Percentiles rank a stretch among this genome's conserved stretches.
Evolutionary conservation across 2,329 filamentous ascomycete genomes (phyloP).

Genomic region (Neurospora sp.): DNA sequence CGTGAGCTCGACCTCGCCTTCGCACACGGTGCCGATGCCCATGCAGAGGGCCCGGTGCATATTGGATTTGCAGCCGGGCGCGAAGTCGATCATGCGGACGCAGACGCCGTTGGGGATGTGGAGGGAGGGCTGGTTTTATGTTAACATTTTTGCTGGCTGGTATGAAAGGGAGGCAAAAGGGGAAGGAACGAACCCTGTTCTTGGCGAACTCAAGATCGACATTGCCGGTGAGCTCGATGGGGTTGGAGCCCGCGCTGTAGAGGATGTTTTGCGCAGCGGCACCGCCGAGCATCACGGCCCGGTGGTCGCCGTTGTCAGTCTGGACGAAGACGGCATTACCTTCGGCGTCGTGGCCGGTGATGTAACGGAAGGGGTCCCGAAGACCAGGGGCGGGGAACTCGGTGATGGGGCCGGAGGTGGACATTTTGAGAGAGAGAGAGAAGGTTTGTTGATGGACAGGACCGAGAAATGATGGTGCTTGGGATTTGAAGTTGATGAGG

Average conservation of each 20-base stretch:
- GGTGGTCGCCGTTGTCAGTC: slow-evolving; percentile 3
- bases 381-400: neutral
- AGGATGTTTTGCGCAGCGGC: slow-evolving; percentile 37
- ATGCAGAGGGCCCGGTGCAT: slow-evolving; percentile 40
- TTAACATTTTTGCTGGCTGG: neutral
- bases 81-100: slow-evolving; percentile 36
- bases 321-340: slow-evolving; percentile 27
- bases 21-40: slow-evolving; percentile 40
- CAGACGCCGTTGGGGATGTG: slow-evolving; percentile 34
- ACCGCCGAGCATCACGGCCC: slow-evolving; percentile 14
- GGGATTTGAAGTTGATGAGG: neutral
- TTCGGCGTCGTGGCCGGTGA: slow-evolving; percentile 24
- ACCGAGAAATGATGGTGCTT: neutral
- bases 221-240: slow-evolving; percentile 38
- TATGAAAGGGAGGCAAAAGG: neutral
- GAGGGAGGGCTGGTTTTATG: slow-evolving; percentile 35
- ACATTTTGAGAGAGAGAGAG: neutral
- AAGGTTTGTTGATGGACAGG: neutral
- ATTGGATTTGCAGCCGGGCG: slow-evolving; percentile 27
- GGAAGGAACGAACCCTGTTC: neutral
- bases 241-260: slow-evolving; percentile 38
- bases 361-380: slow-evolving; percentile 15
- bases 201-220: slow-evolving; percentile 17
- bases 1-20: slow-evolving; percentile 37
- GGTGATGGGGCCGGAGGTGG: neutral